Evolutionary conservation across 2,329 filamentous ascomycete species (phyloP).

Genomic region (Fusarium sp.): DNA sequence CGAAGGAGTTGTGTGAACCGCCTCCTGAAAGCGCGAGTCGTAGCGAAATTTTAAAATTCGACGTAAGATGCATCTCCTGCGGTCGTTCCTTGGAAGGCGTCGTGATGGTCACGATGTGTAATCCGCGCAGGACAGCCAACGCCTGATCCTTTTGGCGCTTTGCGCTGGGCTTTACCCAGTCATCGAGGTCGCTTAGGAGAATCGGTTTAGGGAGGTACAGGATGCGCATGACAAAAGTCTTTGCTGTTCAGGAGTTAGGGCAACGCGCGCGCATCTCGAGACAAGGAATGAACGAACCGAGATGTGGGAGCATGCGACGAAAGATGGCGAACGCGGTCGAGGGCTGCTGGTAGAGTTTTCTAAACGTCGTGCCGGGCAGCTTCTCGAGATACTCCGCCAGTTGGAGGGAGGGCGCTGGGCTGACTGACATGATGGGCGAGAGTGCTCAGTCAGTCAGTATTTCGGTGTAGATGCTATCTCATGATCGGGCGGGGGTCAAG

Average conservation of each 20-base stretch:
- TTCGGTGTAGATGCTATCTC: constrained; percentile 37
- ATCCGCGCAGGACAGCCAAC: constrained; percentile 80
- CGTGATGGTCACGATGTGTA: constrained; percentile 85
- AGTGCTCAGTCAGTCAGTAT: constrained; percentile 41
- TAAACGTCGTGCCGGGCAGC: constrained; percentile 89
- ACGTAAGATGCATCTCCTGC: constrained; percentile 79
- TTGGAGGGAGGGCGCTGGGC: constrained; percentile 63
- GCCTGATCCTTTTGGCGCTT: constrained; percentile 82
- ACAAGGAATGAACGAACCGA: constrained; percentile 67
- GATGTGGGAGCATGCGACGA: constrained; percentile 92
- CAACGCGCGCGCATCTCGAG: background rate
- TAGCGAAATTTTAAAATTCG: constrained; percentile 85
- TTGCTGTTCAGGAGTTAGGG: constrained; percentile 66
- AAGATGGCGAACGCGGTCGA: constrained; percentile 96
- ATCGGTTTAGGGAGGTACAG: constrained; percentile 90
- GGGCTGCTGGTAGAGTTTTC: constrained; percentile 93
- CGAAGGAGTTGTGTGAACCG: constrained; percentile 88
- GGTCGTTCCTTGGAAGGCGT: constrained; percentile 70
- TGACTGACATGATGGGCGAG: constrained; percentile 60
- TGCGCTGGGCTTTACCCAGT: constrained; percentile 80
- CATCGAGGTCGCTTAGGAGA: constrained; percentile 81
- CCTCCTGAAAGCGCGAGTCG: constrained; percentile 89
- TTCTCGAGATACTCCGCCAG: constrained; percentile 93
- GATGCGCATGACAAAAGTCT: constrained; percentile 95
- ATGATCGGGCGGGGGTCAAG: constrained; percentile 34